A percentile compares a stretch with the other conserved stretches of the same genome.
These are phyloP conservation scores for Cystofilobasidium capitatum DNA, from an alignment of 768 basidiomycete genomes.

Conservation along the genomic window DNA sequence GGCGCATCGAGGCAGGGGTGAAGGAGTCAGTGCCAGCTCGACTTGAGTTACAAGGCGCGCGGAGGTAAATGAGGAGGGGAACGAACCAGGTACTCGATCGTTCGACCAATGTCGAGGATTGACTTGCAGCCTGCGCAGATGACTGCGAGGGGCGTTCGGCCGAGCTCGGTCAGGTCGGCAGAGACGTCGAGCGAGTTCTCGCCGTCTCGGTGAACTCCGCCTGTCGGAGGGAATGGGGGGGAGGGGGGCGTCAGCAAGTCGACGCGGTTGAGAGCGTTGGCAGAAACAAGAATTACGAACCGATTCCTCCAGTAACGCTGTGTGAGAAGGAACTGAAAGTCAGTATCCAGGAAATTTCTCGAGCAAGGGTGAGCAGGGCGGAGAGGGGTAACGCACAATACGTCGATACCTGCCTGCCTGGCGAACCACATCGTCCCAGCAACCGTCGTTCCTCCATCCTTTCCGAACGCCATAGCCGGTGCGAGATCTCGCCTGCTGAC, in stretches of 20 bases:
- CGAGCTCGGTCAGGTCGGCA: slow-evolving; percentile 81
- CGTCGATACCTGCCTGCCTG: slow-evolving; percentile 74
- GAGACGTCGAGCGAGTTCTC: slow-evolving; percentile 85
- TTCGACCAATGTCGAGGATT: slow-evolving; percentile 79
- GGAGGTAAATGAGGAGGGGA: background rate
- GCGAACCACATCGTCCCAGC: slow-evolving; percentile 32
- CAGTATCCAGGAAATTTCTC: slow-evolving; percentile 49
- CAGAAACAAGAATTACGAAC: background rate
- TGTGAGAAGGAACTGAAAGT: background rate
- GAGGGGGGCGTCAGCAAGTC: background rate
- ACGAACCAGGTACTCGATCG: slow-evolving; percentile 43
- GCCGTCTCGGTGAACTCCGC: slow-evolving; percentile 73
- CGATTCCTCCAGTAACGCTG: slow-evolving; percentile 75
- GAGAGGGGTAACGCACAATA: slow-evolving; percentile 35
- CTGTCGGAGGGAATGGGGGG: background rate
- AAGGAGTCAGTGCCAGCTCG: background rate
- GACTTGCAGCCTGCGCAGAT: slow-evolving; percentile 91
- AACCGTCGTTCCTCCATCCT: slow-evolving; percentile 59
- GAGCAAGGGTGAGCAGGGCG: background rate
- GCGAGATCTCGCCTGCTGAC: slow-evolving; percentile 36
- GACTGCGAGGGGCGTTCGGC: slow-evolving; percentile 69
- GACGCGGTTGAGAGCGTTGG: background rate
- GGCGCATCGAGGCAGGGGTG: background rate
- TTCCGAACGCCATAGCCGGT: slow-evolving; percentile 29
- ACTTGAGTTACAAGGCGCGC: slow-evolving; percentile 28